A percentile compares a stretch with the other conserved stretches of the same genome.
These are phyloP conservation scores for Neostapfia colusana DNA, from an alignment of 176 grass and related monocot genomes.

Conservation along the genomic window DNA sequence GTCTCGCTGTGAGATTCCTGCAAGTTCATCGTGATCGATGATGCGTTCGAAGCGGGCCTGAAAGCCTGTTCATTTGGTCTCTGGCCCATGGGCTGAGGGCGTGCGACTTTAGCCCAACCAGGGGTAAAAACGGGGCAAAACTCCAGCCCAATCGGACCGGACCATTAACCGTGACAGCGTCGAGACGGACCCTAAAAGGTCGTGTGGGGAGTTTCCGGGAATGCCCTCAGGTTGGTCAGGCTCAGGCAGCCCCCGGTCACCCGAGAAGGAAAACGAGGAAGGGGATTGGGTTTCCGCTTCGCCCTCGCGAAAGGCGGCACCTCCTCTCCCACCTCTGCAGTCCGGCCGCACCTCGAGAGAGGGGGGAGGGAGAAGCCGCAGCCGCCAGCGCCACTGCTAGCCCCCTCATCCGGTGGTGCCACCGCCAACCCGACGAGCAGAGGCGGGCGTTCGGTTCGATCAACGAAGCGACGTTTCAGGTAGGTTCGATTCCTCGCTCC, in stretches of 20 bases:
- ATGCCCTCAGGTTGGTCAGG: slow-evolving; percentile 3
- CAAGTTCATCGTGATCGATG: too few species aligned
- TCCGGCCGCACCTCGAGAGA: neutral
- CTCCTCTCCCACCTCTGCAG: neutral
- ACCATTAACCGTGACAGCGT: neutral
- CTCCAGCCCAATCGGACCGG: neutral
- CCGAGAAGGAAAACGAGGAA: neutral
- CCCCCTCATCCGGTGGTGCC: neutral
- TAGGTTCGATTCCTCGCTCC: neutral
- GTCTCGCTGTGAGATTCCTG: too few species aligned
- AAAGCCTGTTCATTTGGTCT: too few species aligned
- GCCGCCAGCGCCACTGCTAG: neutral
- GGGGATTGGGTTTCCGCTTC: slow-evolving; percentile 10
- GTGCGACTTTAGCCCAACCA: too few species aligned
- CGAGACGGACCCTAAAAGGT: slow-evolving; percentile 12
- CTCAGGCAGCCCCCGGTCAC: neutral
- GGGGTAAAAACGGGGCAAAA: neutral
- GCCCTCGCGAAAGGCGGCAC: slow-evolving; percentile 26
- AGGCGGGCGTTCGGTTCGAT: neutral
- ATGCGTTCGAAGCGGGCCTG: too few species aligned
- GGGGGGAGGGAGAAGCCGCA: slow-evolving; percentile 9
- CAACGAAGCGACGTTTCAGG: neutral
- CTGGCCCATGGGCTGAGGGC: too few species aligned
- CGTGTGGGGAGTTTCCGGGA: neutral
- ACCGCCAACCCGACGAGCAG: neutral